These are phyloP conservation scores for Trametes sp. DNA, from an alignment of 1,284 basidiomycete genomes.

Conservation along the genomic window DNA sequence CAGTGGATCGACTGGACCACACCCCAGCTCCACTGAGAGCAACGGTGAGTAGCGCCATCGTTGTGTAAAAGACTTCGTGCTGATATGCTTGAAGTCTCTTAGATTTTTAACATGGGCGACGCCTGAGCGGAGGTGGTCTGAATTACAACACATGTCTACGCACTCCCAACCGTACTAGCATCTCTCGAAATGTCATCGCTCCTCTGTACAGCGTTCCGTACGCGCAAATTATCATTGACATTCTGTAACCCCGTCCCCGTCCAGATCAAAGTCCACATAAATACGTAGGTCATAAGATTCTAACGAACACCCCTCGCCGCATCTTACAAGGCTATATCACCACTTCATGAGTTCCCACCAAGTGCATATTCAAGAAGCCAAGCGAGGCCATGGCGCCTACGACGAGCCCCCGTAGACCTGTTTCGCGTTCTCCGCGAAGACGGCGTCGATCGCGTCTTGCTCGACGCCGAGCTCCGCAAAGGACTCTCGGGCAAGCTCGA, in stretches of 20 bases:
- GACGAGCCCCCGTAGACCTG: conserved; percentile 57
- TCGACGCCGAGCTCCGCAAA: conserved; percentile 86
- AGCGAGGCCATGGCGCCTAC: not conserved
- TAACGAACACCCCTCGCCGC: not conserved
- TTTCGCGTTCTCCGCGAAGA: conserved; percentile 74
- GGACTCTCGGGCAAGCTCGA: conserved; percentile 79
- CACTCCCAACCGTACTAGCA: too few species aligned
- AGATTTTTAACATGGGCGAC: too few species aligned
- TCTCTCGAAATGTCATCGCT: too few species aligned
- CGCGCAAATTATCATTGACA: not conserved
- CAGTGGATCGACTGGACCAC: conserved; percentile 58
- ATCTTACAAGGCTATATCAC: conserved; percentile 9
- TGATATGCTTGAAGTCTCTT: not conserved
- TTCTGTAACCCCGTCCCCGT: not conserved
- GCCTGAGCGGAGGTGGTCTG: too few species aligned
- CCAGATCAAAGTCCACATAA: conserved; percentile 6
- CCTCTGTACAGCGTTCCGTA: not conserved
- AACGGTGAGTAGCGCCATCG: not conserved
- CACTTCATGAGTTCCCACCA: not conserved
- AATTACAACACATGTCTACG: too few species aligned
- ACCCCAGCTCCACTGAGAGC: conserved; percentile 43
- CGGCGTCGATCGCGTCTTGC: conserved; percentile 76
- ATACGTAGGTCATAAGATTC: conserved; percentile 4
- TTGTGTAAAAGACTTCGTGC: not conserved
- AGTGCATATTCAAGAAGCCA: not conserved